Conservation (phyloP, 768 basidiomycete genomes). For the Cystobasidium tubakii region DNA sequence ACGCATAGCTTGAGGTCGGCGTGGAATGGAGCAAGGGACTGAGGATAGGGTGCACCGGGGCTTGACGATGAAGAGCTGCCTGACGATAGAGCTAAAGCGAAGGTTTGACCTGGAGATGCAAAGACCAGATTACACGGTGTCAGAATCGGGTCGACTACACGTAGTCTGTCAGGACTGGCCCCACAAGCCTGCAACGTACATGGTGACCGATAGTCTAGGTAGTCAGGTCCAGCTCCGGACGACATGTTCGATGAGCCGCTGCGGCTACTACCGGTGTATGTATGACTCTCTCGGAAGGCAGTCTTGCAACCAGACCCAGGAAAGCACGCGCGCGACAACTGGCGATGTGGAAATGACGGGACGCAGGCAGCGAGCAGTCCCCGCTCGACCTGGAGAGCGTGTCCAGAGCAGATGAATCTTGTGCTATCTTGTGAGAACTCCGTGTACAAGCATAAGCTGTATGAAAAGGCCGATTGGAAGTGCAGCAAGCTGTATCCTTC, state of each 20-base stretch:
- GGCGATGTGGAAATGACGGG: not conserved
- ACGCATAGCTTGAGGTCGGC: constrained; percentile 28
- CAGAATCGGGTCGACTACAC: not conserved
- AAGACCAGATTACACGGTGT: not conserved
- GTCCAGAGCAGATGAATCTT: too few relatives aligned
- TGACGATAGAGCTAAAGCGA: constrained; percentile 23
- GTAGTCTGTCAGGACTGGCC: not conserved
- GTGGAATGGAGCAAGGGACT: constrained; percentile 21
- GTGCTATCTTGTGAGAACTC: too few relatives aligned
- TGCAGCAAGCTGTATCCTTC: too few relatives aligned
- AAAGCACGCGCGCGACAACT: not conserved
- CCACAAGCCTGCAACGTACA: not conserved
- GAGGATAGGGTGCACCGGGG: not conserved
- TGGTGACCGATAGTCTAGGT: constrained; percentile 25
- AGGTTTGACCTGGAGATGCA: not conserved
- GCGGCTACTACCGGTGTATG: not conserved
- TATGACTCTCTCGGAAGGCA: not conserved
- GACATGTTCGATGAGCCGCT: constrained; percentile 15
- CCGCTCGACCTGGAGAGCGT: not conserved
- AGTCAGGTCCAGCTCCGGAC: constrained; percentile 20
- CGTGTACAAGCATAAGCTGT: too few relatives aligned
- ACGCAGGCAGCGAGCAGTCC: not conserved
- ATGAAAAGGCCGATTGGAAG: too few relatives aligned
- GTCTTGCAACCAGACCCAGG: not conserved
- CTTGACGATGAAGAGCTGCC: not conserved